Percentiles rank a stretch among this genome's conserved stretches.
phyloP scores from a whole-genome alignment of 1,284 basidiomycete species.

The Ustilago sp. region DNA sequence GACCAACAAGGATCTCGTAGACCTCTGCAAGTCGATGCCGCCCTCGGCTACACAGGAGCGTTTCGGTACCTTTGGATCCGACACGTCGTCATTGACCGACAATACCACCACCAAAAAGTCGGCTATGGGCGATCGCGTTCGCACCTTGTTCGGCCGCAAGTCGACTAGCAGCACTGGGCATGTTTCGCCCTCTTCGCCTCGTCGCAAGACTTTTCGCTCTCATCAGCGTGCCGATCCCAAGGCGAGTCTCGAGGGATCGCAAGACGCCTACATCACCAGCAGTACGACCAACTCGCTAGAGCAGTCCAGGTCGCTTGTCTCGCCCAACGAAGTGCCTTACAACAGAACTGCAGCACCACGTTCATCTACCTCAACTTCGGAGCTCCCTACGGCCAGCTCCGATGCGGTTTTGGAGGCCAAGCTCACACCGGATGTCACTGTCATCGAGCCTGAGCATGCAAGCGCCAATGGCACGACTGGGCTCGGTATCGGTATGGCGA shows the following conservation, averaged over 20 bases:
- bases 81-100: slow-evolving; percentile 20
- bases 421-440: slow-evolving; percentile 24
- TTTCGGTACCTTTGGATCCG: slow-evolving; percentile 24
- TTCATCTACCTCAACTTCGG: slow-evolving; percentile 39
- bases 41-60: slow-evolving; percentile 36
- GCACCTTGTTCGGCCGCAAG: slow-evolving; percentile 51
- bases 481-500: slow-evolving; percentile 15
- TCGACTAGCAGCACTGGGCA: slow-evolving; percentile 42
- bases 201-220: slow-evolving; percentile 11
- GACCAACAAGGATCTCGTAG: slow-evolving; percentile 43
- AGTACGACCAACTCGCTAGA: slow-evolving; percentile 45
- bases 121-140: slow-evolving; percentile 45
- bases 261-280: slow-evolving; percentile 38
- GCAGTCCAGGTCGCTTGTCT: slow-evolving; percentile 28
- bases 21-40: slow-evolving; percentile 56
- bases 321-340: slow-evolving; percentile 29
- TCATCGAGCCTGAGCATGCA: slow-evolving; percentile 17
- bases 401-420: slow-evolving; percentile 28
- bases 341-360: slow-evolving; percentile 25
- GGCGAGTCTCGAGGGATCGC: slow-evolving; percentile 37
- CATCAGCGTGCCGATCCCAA: slow-evolving; percentile 31
- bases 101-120: slow-evolving; percentile 27
- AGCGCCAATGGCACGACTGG: slow-evolving; percentile 10
- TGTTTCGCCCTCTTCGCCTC: slow-evolving; percentile 27
- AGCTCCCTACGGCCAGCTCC: slow-evolving; percentile 20